Base-by-base conservation (phyloP, 768 basidiomycete species). In the Dentipellis sp. region DNA sequence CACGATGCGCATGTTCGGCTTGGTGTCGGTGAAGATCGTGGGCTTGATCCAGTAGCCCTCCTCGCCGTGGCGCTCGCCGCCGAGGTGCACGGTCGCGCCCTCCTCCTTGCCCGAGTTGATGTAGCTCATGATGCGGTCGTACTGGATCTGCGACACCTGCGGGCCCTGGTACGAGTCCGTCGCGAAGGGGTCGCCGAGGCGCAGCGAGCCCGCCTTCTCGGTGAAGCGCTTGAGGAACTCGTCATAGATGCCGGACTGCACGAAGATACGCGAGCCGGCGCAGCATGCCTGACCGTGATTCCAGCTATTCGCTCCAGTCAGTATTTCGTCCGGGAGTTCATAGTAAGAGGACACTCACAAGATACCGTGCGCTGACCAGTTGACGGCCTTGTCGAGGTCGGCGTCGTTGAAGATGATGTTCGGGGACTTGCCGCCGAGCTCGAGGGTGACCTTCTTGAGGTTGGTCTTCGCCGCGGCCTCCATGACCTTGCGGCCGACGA, bases 201-300 rank as follows among this genome's bases (percentile, higher is more conserved):
- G 80, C 68, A 87, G 71, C 0, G 65, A 52, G 65, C 72, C 69
- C 50, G 84, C 74, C 68, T 79, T 75, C 23, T 69, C 77, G 1
- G 78, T 77, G 68, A 91, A 84, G 35, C 67, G 68, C 52, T 70
- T 63, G 52, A 92, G 64, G 75, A 93, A 92, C 59, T 81, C 68
- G 68, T 93, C 90, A 70, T 93, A 92, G 62, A 93, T 81, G 3
- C 74, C 72, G 57, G 79, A 82, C 65, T 93, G 91, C 4, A 94
- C 88, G 64, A 78, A 91, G 64, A 93, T 82, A 59, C 92, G 81
- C 19, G 89, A 87, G 10, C 91, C 87, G 11, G 89, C 89, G 61
- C 80, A 82, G 72, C 91, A 93, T 16, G 78, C 75, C 69, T 93
- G 91, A 21, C 91, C 90, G 52, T 80, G 78, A 64, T 89, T 89